Evolutionary conservation across 83 land plant genomes (phyloP), one percentile per base, ranked within the genome.

Genomic region (Picea abies): DNA sequence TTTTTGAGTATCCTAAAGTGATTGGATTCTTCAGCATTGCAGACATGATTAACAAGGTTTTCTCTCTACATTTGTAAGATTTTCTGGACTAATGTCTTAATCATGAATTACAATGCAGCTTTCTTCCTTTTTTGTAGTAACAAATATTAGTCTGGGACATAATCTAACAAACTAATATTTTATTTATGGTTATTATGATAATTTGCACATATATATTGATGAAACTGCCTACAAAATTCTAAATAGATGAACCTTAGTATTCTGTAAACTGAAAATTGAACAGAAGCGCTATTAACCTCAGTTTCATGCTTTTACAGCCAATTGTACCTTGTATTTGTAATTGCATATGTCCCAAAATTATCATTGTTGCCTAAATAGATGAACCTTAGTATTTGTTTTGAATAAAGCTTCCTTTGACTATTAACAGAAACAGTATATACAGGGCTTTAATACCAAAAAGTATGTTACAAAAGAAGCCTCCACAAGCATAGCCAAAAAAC

Each of bases 11-110:
- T 86, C 99, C 99, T 15, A 92, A 85, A 81, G 89, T 84, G 20
- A 89, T 97, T 84, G 99, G 97, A 23, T 88, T 66, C 62, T 89
- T 94, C 75, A 84, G 90, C 60, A 0, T 94, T 64, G 88, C 91
- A 80, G 97, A 92, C 64, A 95, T 97, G 96, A 88, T 89, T 49
- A 78, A 82, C 67, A 97, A 97, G 96, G 99, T 89, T 62, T 71
- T 71, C 52, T 71, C 79, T 77, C 62, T 77, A 49, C 62, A 52
- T 52, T 49, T 77, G 79, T 77, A 77, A 71, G 76, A 71, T 71
- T 37, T 39, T 39, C 76, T 37, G 76, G 39, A 39, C 76, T 71
- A 71, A 71, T 20, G 19, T 39, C 76, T 39, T 71, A 39, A 39
- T 7, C 47, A 44, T 44, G 47, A 4, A 44, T 44, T 44, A 44